Evolutionary conservation across 352 stramenopile species (phyloP), one percentile per base, ranked within the genome.

Genomic region (Phytophthora lateralis): DNA sequence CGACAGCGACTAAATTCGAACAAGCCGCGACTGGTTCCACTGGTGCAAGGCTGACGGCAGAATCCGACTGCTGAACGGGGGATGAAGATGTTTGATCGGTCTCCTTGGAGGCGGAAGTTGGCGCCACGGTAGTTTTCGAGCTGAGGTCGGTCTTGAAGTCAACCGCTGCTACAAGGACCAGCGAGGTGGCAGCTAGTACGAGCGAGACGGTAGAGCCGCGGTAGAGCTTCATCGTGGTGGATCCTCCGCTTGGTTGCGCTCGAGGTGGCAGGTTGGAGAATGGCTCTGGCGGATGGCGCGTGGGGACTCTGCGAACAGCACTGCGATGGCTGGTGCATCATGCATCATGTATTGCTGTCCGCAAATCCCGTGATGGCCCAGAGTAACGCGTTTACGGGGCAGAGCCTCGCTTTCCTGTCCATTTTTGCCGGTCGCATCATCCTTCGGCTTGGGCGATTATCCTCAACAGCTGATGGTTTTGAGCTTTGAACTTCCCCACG

Each of bases 21-120:
- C 69, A 77, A 27, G 57, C 41, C 11, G 50, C 38, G 6, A 68
- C 55, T 12, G 68, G 68, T 29, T 55, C 45, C 17, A 76, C 59
- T 9, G 58, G 52, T 35, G 51, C 60, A 20, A 74, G 62, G 38
- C 48, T 71, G 8, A 53, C 42, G 37, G 39, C 55, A 10, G 35
- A 52, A n/a, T 66, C 64, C 5, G 53, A 48, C 26, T 34, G 44
- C 27, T 47, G 53, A 38, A 47, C 46, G 26, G 55, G 43, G 2
- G 26, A 24, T 2, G 48, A 45, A 11, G 48, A 55, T 15, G 42
- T 49, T 17, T 60, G 41, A 49, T 58, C 24, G 6, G 47, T 35
- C 21, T 24, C 21, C 21, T 24, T 24, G 24, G 47, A 47, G 21
- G 21, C 21, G 21, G 21, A 24, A 24, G 21, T 3, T n/a, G 57